These are phyloP conservation scores for Endoconidiophora polonica DNA, from an alignment of 2,329 filamentous ascomycete species.

Conservation along the genomic window DNA sequence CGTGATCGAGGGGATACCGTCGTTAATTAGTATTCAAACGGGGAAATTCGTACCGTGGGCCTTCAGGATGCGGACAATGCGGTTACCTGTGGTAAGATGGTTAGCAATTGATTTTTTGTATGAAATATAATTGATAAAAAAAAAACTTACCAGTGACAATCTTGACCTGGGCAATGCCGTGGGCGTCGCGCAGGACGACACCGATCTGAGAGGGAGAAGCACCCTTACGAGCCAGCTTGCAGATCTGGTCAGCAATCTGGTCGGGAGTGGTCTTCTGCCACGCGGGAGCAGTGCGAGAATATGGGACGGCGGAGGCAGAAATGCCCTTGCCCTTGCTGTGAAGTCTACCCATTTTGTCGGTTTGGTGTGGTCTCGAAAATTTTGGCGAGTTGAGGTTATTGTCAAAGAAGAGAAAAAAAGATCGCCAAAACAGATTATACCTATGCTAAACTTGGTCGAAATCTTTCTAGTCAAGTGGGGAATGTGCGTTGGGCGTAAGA, in stretches of 20 bases:
- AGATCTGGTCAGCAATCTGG: constrained; percentile 97
- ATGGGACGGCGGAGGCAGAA: constrained; percentile 85
- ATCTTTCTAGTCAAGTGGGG: constrained; percentile 1
- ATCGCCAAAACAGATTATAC: constrained; percentile 2
- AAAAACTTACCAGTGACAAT: constrained; percentile 70
- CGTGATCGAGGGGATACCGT: constrained; percentile 18
- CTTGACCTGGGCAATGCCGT: constrained; percentile 97
- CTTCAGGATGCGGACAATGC: constrained; percentile 99
- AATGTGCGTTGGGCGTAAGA: constrained; percentile 7
- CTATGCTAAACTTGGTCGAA: background rate
- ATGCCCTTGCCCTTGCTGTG: constrained; percentile 99
- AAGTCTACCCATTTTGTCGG: constrained; percentile 79
- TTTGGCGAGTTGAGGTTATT: constrained; percentile 10
- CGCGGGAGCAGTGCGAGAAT: constrained; percentile 79
- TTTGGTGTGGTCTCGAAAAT: constrained; percentile 22
- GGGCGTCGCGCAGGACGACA: constrained; percentile 94
- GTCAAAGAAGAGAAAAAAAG: constrained; percentile 13
- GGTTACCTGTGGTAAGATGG: constrained; percentile 59
- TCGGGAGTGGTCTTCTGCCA: constrained; percentile 99
- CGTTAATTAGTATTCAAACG: constrained; percentile 15
- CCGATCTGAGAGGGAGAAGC: constrained; percentile 97
- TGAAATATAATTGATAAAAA: background rate
- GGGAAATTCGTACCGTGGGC: constrained; percentile 66
- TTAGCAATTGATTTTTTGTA: constrained; percentile 21
- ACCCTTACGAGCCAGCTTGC: constrained; percentile 97